A percentile compares a stretch with the other conserved stretches of the same genome.
These are phyloP conservation scores for Cubamyces lactineus DNA, from an alignment of 768 basidiomycete genomes.

Conservation along the genomic window DNA sequence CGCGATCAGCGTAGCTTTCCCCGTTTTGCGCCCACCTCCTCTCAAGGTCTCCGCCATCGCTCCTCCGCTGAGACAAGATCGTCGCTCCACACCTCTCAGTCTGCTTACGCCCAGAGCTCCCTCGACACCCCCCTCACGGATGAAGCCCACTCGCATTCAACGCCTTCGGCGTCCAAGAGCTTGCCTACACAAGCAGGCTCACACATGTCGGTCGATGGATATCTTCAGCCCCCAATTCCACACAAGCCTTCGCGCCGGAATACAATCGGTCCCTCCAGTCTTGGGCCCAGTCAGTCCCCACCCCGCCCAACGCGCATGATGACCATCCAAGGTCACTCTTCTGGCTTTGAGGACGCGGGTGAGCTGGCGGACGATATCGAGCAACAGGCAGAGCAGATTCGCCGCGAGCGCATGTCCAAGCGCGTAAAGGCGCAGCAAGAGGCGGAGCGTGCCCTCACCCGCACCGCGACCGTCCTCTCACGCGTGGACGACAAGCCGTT, in stretches of 20 bases:
- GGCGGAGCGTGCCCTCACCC: conserved; percentile 56
- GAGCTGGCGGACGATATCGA: conserved; percentile 83
- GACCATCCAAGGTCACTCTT: conserved; percentile 26
- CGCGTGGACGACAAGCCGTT: conserved; percentile 52
- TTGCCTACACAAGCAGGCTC: conserved; percentile 24
- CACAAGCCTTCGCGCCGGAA: conserved; percentile 61
- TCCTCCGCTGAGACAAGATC: conserved; percentile 56
- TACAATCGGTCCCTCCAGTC: conserved; percentile 60
- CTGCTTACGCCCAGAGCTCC: conserved; percentile 26
- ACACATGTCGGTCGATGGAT: conserved; percentile 45
- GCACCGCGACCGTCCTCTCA: conserved; percentile 28
- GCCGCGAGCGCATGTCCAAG: conserved; percentile 76
- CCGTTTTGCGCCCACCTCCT: conserved; percentile 23
- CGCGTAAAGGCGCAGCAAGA: conserved; percentile 67
- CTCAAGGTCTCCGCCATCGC: conserved; percentile 44
- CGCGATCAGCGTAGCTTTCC: conserved; percentile 29
- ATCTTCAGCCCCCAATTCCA: conserved; percentile 54
- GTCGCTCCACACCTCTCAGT: conserved; percentile 37
- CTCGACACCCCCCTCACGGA: conserved; percentile 31
- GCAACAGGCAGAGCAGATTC: conserved; percentile 85
- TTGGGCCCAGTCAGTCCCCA: conserved; percentile 18
- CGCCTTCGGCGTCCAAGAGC: conserved; percentile 24
- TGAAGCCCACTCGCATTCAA: conserved; percentile 30
- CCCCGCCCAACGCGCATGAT: conserved; percentile 26
- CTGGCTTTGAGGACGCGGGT: conserved; percentile 41